Conservation (phyloP, 441 rosid genomes). For the Syzygium syzygioides region DNA sequence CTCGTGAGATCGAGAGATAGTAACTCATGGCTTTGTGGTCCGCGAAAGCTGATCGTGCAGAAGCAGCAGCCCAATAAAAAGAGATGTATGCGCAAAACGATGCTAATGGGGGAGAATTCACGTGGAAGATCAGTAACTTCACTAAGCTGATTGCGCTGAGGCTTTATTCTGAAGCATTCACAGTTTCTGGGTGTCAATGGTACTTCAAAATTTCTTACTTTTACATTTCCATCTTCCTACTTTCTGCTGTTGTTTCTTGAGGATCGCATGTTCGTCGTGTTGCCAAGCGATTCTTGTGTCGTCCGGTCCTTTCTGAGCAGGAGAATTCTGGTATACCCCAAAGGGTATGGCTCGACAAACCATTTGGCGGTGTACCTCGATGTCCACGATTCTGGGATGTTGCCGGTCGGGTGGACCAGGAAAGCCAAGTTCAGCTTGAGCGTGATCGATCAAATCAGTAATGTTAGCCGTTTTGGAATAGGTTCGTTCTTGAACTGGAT, state of each 20-base stretch:
- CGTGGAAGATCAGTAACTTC: not conserved
- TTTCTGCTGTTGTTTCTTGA: not conserved
- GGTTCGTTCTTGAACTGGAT: not conserved
- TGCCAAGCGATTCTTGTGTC: not conserved
- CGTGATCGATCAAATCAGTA: not conserved
- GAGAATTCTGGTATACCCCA: not conserved
- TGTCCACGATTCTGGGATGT: not conserved
- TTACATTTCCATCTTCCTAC: not conserved
- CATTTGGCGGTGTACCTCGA: not conserved
- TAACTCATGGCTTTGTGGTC: not conserved
- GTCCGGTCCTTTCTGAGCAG: not conserved
- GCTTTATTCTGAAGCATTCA: not conserved
- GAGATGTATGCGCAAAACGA: not conserved
- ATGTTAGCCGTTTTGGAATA: not conserved
- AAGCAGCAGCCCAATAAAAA: not conserved
- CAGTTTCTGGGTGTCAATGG: not conserved
- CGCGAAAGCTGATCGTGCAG: not conserved
- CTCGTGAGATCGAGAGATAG: no score
- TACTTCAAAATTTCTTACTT: not conserved
- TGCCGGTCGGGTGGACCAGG: not conserved
- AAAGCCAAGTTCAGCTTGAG: not conserved
- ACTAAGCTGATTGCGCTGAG: not conserved
- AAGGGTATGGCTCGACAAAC: not conserved
- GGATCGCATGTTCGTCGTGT: not conserved
- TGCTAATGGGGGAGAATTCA: not conserved